Conservation (phyloP, 768 basidiomycete species). For the Leccinum disarticulatum region DNA sequence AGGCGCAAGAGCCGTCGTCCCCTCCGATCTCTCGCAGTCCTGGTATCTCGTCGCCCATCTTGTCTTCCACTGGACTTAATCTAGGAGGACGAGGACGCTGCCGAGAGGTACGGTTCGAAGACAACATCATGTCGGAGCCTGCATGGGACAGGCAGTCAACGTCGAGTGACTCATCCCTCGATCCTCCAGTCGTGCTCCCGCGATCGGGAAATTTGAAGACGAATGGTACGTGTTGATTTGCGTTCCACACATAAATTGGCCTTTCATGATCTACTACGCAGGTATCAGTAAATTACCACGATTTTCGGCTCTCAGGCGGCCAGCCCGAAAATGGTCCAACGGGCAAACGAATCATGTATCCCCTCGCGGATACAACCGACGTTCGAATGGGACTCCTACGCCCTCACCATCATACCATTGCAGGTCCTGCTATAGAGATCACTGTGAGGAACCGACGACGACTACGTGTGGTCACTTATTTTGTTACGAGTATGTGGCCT, state of each 20-base stretch:
- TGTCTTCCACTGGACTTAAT: conserved; percentile 34
- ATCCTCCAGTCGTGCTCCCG: conserved; percentile 21
- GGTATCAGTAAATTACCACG: conserved; percentile 33
- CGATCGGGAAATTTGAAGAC: conserved; percentile 12
- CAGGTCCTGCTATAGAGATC: conserved; percentile 47
- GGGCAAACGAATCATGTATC: conserved; percentile 12
- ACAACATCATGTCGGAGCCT: conserved; percentile 31
- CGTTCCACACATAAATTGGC: background rate
- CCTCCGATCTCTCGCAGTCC: conserved; percentile 21
- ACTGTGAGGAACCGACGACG: conserved; percentile 54
- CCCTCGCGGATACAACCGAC: conserved; percentile 7
- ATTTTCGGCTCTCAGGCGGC: conserved; percentile 29
- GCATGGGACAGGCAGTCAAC: conserved; percentile 32
- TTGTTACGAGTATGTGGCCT: conserved; percentile 42
- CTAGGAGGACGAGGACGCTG: conserved; percentile 27
- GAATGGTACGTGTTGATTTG: conserved; percentile 26
- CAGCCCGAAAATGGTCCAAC: conserved; percentile 15
- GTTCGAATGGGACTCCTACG: conserved; percentile 4
- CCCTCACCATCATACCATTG: conserved; percentile 40
- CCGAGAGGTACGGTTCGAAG: conserved; percentile 36
- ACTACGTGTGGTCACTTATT: conserved; percentile 68
- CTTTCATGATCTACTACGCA: conserved; percentile 9
- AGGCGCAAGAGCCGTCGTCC: conserved; percentile 11
- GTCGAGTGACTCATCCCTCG: conserved; percentile 31
- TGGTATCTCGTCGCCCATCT: conserved; percentile 25